Conservation (phyloP, 2,329 filamentous ascomycete species). For the Zalaria sp. region DNA sequence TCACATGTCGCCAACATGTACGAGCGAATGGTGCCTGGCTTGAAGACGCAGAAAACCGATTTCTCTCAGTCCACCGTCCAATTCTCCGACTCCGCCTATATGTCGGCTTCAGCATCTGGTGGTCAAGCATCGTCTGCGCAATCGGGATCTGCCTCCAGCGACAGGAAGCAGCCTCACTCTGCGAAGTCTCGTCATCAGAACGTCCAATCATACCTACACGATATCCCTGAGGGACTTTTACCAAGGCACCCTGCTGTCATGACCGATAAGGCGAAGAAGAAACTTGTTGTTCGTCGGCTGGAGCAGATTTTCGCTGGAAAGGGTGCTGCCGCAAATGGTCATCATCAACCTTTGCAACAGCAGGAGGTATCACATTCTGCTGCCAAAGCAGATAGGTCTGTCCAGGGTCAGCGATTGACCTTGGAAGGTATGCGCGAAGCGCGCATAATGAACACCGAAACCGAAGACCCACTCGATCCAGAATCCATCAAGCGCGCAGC, state of each 20-base stretch:
- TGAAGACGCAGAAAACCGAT: constrained; percentile 42
- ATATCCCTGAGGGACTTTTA: constrained; percentile 56
- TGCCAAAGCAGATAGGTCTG: constrained; percentile 29
- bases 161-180: constrained; percentile 8
- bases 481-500: constrained; percentile 1
- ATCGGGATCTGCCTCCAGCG: constrained; percentile 16
- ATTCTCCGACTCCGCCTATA: constrained; percentile 43
- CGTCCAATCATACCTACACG: constrained; percentile 55
- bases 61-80: constrained; percentile 41
- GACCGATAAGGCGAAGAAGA: constrained; percentile 63
- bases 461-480: constrained; percentile 9
- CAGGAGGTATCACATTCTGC: constrained; percentile 44
- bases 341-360: constrained; percentile 39
- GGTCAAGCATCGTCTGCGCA: constrained; percentile 24
- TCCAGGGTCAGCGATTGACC: constrained; percentile 18
- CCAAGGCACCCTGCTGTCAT: constrained; percentile 43
- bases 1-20: constrained; percentile 11
- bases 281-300: constrained; percentile 58
- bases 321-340: constrained; percentile 26
- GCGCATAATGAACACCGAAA: constrained; percentile 25
- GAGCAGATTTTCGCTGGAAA: constrained; percentile 76
- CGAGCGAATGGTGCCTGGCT: constrained; percentile 27
- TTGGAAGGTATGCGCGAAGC: constrained; percentile 32
- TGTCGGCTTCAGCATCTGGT: constrained; percentile 42
- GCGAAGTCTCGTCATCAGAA: constrained; percentile 36